phyloP scores from a whole-genome alignment of 1,284 basidiomycete genomes.

The Malassezia vespertilionis region DNA sequence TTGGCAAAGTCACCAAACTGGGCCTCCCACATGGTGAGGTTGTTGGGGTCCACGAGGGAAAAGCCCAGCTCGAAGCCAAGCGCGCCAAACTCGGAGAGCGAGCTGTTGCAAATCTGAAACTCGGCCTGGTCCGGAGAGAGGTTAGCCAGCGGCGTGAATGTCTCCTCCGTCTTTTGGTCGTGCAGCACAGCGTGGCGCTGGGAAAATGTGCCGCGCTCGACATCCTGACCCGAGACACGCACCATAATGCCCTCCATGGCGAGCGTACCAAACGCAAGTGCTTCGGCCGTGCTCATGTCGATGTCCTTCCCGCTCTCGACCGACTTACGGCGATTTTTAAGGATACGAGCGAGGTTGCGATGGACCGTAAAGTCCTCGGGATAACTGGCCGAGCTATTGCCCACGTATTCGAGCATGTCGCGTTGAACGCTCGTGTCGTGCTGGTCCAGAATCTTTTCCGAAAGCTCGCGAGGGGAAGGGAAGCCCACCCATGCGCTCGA shows the following conservation, averaged over 20 bases:
- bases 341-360: conserved; percentile 86
- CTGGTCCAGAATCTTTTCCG: conserved; percentile 79
- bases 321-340: conserved; percentile 72
- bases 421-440: conserved; percentile 72
- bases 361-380: conserved; percentile 77
- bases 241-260: conserved; percentile 87
- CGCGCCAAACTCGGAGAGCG: conserved; percentile 85
- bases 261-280: conserved; percentile 86
- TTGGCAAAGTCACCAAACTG: conserved; percentile 86
- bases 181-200: conserved; percentile 95
- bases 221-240: conserved; percentile 92
- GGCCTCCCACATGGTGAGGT: conserved; percentile 91
- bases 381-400: conserved; percentile 71
- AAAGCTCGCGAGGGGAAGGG: conserved; percentile 89
- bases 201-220: conserved; percentile 99
- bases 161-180: conserved; percentile 83
- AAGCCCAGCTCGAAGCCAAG: conserved; percentile 98
- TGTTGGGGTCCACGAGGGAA: conserved; percentile 88
- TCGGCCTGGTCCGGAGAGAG: conserved; percentile 74
- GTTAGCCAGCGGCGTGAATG: conserved; percentile 80
- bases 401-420: conserved; percentile 71
- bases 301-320: conserved; percentile 82
- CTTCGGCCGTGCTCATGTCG: conserved; percentile 99
- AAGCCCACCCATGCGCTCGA: conserved; percentile 97
- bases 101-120: conserved; percentile 94